Conservation (phyloP, 1,284 basidiomycete genomes). For the Ganoderma meredithae region DNA sequence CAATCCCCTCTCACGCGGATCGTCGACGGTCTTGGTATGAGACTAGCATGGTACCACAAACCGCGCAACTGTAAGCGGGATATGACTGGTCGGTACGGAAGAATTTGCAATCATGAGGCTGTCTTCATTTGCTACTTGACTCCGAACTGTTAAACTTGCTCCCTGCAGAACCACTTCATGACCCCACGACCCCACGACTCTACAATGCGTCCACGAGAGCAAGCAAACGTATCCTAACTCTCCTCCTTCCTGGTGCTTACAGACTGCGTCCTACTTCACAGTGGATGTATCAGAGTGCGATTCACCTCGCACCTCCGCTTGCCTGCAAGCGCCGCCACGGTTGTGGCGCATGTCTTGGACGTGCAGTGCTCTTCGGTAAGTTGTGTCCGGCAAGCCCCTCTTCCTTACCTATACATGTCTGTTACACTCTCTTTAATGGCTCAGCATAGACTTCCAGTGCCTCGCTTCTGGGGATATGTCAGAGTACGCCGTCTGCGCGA, state of each 20-base stretch:
- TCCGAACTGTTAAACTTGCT: neutral
- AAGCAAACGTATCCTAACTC: neutral
- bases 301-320: conserved; percentile 38
- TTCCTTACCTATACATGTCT: conserved; percentile 31
- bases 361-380: conserved; percentile 35
- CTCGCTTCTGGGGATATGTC: conserved; percentile 37
- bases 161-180: neutral
- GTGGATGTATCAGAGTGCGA: neutral
- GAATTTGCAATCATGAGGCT: neutral
- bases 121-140: neutral
- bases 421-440: neutral
- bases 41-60: neutral
- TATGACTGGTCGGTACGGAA: neutral
- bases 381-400: conserved; percentile 33
- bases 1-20: too few species aligned
- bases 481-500: conserved; percentile 33
- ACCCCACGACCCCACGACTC: neutral
- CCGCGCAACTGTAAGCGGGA: neutral
- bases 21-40: too few species aligned
- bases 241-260: neutral
- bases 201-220: neutral
- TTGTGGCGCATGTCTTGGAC: conserved; percentile 34
- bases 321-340: conserved; percentile 40
- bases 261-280: neutral
- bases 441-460: neutral